phyloP scores from a whole-genome alignment of 192 early-diverging fungal genomes.

The Paraglomus occultum region DNA sequence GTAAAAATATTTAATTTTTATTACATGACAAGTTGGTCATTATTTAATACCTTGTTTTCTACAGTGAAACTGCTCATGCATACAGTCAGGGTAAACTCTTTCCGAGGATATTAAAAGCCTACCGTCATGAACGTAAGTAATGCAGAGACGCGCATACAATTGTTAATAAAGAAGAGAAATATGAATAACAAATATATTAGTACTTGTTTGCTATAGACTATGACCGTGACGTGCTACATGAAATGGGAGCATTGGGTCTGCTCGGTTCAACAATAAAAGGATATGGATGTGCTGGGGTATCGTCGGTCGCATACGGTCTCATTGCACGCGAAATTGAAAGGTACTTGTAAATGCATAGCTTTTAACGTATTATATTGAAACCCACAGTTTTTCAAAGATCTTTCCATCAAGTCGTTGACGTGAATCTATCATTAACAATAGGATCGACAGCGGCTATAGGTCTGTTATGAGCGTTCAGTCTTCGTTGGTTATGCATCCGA shows the following conservation, averaged over 20 bases:
- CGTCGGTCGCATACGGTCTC: conserved; percentile 94
- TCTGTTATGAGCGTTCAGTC: conserved; percentile 98
- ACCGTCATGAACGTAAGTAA: conserved; percentile 77
- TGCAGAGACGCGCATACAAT: background rate
- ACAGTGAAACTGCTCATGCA: conserved; percentile 74
- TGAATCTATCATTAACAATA: conserved; percentile 24
- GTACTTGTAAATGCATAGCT: conserved; percentile 29
- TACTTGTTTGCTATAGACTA: conserved; percentile 55
- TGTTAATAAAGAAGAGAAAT: background rate
- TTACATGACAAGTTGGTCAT: background rate
- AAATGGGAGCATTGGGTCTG: conserved; percentile 92
- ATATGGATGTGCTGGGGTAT: conserved; percentile 96
- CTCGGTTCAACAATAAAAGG: conserved; percentile 93
- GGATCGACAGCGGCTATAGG: conserved; percentile 94
- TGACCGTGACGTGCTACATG: conserved; percentile 85
- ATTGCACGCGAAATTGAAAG: conserved; percentile 96
- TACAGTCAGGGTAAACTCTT: conserved; percentile 90
- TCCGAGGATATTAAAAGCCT: conserved; percentile 81
- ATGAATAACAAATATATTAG: background rate
- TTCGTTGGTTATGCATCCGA: conserved; percentile 98
- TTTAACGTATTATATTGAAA: background rate
- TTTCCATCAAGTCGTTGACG: background rate
- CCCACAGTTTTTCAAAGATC: conserved; percentile 16
- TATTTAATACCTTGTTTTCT: background rate
- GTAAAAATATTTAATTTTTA: conserved; percentile 29